phyloP scores from a whole-genome alignment of 1,284 basidiomycete genomes.

The Cryptococcus deneoformans region DNA sequence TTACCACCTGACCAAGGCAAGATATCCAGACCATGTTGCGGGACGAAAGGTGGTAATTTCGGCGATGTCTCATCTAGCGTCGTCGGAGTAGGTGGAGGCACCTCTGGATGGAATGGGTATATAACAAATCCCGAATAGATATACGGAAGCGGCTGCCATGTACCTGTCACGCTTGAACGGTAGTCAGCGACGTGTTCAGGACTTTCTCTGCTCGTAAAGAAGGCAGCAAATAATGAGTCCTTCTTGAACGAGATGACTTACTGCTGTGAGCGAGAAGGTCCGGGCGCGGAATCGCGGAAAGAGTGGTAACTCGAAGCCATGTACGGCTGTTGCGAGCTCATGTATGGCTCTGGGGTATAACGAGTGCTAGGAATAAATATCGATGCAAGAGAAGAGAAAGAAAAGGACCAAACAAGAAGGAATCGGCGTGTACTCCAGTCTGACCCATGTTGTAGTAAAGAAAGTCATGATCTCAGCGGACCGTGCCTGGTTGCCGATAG shows the following conservation, averaged over 20 bases:
- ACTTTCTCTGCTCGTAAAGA: neutral
- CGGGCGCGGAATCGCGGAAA: neutral
- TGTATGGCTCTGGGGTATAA: neutral
- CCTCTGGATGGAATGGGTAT: conserved; percentile 37
- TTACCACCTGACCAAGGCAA: conserved; percentile 2
- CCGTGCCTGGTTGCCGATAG: neutral
- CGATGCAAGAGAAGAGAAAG: too few species aligned
- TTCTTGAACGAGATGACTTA: neutral
- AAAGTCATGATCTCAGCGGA: neutral
- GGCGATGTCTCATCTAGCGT: conserved; percentile 7
- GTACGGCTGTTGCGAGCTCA: neutral
- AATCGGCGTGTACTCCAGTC: too few species aligned
- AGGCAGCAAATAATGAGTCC: neutral
- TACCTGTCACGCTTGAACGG: conserved; percentile 13
- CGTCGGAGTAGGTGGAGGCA: conserved; percentile 20
- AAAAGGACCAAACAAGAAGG: too few species aligned
- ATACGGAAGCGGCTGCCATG: conserved; percentile 44
- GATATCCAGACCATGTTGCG: neutral
- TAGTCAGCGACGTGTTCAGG: too few species aligned
- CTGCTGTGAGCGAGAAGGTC: neutral
- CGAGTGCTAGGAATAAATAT: neutral
- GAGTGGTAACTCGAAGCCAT: too few species aligned
- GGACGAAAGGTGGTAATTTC: neutral
- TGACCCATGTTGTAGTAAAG: too few species aligned
- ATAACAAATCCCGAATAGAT: conserved; percentile 44